Conservation (phyloP, 2,329 filamentous ascomycete genomes). For the Ophiostoma ips region DNA sequence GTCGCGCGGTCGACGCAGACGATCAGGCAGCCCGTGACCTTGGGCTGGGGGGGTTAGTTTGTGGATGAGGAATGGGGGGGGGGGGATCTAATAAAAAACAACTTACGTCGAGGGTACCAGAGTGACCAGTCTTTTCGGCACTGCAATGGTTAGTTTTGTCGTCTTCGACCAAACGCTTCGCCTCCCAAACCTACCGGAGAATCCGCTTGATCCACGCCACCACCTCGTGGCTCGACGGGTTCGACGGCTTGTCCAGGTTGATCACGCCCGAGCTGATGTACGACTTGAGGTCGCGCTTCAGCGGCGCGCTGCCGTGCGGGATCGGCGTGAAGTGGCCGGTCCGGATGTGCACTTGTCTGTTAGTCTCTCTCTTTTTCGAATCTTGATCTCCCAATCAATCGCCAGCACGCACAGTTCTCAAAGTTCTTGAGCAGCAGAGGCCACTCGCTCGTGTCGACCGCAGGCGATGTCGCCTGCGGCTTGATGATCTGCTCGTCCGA, state of each 20-base stretch:
- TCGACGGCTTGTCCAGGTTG: conserved; percentile 95
- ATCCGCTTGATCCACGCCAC: conserved; percentile 99
- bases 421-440: conserved; percentile 94
- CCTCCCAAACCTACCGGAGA: conserved; percentile 48
- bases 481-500: conserved; percentile 74
- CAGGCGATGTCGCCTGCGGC: conserved; percentile 67
- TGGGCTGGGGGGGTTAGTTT: conserved; percentile 38
- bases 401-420: conserved; percentile 58
- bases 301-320: conserved; percentile 76
- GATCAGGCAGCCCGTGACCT: conserved; percentile 51
- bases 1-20: conserved; percentile 78
- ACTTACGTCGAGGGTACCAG: conserved; percentile 68
- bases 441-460: conserved; percentile 77
- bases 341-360: conserved; percentile 61
- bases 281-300: conserved; percentile 89
- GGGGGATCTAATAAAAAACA: not conserved
- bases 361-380: conserved; percentile 4
- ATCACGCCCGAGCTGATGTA: conserved; percentile 97
- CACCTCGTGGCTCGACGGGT: conserved; percentile 96
- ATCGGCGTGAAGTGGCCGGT: conserved; percentile 97
- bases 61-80: not conserved
- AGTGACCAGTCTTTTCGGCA: conserved; percentile 94
- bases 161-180: not conserved
- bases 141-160: conserved; percentile 26
- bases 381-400: conserved; percentile 3